Conservation (phyloP, 495 filamentous ascomycete genomes). For the Podospora australis region DNA sequence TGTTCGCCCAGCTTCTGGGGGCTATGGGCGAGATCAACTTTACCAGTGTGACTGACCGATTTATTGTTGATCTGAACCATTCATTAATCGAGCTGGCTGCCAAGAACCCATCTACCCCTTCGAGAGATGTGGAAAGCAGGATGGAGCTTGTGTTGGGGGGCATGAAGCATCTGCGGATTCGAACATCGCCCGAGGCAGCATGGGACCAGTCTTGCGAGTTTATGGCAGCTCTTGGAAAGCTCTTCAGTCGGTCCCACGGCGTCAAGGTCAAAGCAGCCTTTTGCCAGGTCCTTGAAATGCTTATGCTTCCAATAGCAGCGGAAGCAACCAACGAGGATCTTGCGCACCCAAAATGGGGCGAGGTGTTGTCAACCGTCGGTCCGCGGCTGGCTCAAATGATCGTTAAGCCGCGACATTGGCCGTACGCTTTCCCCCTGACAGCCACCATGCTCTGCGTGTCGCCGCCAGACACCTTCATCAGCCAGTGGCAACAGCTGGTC, state of each 20-base stretch:
- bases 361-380: constrained; percentile 70
- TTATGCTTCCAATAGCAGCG: constrained; percentile 82
- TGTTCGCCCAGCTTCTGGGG: constrained; percentile 84
- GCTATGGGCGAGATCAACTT: constrained; percentile 94
- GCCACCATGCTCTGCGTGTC: constrained; percentile 83
- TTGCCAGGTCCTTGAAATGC: constrained; percentile 79
- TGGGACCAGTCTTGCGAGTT: constrained; percentile 89
- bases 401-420: constrained; percentile 86
- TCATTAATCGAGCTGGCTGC: constrained; percentile 62
- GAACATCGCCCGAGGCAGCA: constrained; percentile 58
- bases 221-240: constrained; percentile 67
- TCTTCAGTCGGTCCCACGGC: constrained; percentile 80
- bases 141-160: constrained; percentile 79
- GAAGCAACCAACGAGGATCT: constrained; percentile 65
- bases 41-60: constrained; percentile 71
- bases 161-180: constrained; percentile 82
- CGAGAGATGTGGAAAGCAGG: constrained; percentile 64
- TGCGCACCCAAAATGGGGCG: constrained; percentile 72
- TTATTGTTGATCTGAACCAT: constrained; percentile 69
- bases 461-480: constrained; percentile 69
- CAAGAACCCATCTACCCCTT: constrained; percentile 49
- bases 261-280: constrained; percentile 87
- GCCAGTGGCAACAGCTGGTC: constrained; percentile 79
- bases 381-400: constrained; percentile 74
- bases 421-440: constrained; percentile 75